Percentiles rank a stretch among this genome's conserved stretches.
Conservation (phyloP, 192 early-diverging fungal species). For the Entophlyctis luteolus region DNA sequence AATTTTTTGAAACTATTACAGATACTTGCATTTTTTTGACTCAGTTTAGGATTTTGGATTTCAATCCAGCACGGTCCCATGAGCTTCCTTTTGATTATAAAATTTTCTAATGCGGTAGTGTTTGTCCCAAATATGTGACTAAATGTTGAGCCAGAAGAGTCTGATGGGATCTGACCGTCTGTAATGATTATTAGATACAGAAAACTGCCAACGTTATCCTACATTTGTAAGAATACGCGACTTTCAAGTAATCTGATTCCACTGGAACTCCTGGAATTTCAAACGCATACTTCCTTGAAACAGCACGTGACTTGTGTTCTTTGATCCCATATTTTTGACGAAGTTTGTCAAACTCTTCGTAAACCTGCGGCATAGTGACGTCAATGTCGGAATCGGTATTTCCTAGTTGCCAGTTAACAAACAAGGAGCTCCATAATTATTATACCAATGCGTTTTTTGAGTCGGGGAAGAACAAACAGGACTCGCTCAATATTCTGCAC, state of each 20-base stretch:
- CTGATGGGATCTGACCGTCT: conserved; percentile 57
- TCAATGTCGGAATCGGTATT: conserved; percentile 40
- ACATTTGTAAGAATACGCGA: conserved; percentile 68
- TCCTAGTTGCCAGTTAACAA: not conserved
- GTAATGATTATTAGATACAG: not conserved
- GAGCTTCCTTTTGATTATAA: conserved; percentile 87
- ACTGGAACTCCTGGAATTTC: conserved; percentile 77
- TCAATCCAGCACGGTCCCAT: conserved; percentile 96
- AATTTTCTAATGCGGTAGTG: conserved; percentile 83
- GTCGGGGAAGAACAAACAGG: conserved; percentile 85
- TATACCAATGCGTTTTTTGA: conserved; percentile 5
- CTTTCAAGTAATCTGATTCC: conserved; percentile 80
- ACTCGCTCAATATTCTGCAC: conserved; percentile 81
- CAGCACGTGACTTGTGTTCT: conserved; percentile 56
- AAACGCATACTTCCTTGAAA: conserved; percentile 86
- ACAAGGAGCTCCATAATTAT: not conserved
- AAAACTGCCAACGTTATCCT: not conserved
- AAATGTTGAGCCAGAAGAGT: conserved; percentile 70
- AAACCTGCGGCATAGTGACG: conserved; percentile 62
- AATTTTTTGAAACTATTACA: not conserved
- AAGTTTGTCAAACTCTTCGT: conserved; percentile 68
- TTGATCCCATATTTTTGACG: conserved; percentile 54
- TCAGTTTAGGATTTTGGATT: conserved; percentile 57
- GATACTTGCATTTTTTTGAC: conserved; percentile 40
- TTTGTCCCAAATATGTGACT: conserved; percentile 83